Percentiles rank a stretch among this genome's conserved stretches.
Conservation (phyloP, 495 filamentous ascomycete genomes). For the Margaritispora aquatica region DNA sequence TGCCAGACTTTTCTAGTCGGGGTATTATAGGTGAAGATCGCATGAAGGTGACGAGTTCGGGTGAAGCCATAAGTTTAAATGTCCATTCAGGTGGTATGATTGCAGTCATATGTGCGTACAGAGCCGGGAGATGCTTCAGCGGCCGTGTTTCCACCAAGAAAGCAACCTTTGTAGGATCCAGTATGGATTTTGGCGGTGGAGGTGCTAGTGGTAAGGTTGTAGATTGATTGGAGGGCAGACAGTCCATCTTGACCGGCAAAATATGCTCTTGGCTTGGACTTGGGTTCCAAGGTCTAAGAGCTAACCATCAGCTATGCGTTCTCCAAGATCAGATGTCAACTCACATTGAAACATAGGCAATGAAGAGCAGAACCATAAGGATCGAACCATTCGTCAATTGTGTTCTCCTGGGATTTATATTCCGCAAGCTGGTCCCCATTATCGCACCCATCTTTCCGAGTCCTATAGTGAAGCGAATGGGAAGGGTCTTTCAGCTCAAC, state of each 20-base stretch:
- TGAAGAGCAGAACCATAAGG: background rate
- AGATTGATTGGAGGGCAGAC: background rate
- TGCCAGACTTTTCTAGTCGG: conserved; percentile 9
- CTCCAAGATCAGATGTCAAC: background rate
- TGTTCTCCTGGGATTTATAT: background rate
- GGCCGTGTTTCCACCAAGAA: conserved; percentile 24
- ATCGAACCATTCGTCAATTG: background rate
- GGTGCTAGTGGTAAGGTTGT: background rate
- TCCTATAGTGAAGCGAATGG: background rate
- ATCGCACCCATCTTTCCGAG: background rate
- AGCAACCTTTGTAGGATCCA: conserved; percentile 22
- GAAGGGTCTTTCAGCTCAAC: too few species aligned
- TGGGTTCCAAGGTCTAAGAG: background rate
- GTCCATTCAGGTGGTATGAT: conserved; percentile 22
- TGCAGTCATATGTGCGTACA: conserved; percentile 19
- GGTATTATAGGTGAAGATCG: conserved; percentile 4
- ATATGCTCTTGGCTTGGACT: background rate
- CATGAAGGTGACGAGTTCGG: conserved; percentile 4
- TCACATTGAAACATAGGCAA: background rate
- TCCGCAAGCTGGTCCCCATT: background rate
- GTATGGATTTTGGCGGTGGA: conserved; percentile 24
- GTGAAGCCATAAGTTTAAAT: conserved; percentile 20
- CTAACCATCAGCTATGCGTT: background rate
- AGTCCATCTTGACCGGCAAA: background rate
- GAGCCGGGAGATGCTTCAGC: conserved; percentile 17